Conservation (phyloP, 1,284 basidiomycete species). For the Puccinia coronata region DNA sequence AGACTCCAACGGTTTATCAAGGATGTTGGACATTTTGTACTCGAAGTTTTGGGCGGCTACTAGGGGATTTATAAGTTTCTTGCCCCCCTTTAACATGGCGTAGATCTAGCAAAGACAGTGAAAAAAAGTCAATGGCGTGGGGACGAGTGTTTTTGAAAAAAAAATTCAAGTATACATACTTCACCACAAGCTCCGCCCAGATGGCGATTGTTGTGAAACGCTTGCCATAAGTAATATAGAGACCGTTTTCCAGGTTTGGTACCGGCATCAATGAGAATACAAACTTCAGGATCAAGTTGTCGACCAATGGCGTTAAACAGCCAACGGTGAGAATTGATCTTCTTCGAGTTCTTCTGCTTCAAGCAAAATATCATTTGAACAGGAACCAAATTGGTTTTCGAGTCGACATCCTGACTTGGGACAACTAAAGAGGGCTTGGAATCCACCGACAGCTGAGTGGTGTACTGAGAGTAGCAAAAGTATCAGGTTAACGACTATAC, state of each 20-base stretch:
- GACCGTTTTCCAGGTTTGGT: constrained; percentile 96
- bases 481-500: constrained; percentile 79
- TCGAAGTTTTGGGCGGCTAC: constrained; percentile 86
- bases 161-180: constrained; percentile 64
- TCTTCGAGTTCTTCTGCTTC: constrained; percentile 78
- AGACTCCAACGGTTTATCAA: constrained; percentile 88
- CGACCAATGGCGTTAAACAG: constrained; percentile 93
- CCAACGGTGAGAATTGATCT: constrained; percentile 70
- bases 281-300: constrained; percentile 82
- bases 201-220: constrained; percentile 70
- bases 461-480: constrained; percentile 75
- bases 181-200: constrained; percentile 89
- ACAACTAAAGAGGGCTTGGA: constrained; percentile 83
- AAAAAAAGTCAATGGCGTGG: not conserved
- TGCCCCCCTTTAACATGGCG: constrained; percentile 89
- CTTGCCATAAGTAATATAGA: constrained; percentile 96
- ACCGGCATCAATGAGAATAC: constrained; percentile 87
- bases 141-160: not conserved
- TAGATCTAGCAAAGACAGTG: constrained; percentile 71
- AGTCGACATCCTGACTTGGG: constrained; percentile 70
- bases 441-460: constrained; percentile 69
- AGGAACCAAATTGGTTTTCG: constrained; percentile 79
- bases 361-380: constrained; percentile 95
- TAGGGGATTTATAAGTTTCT: constrained; percentile 87
- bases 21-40: constrained; percentile 96